Conservation (phyloP, 192 early-diverging fungal genomes). For the Spinellus fusiger region DNA sequence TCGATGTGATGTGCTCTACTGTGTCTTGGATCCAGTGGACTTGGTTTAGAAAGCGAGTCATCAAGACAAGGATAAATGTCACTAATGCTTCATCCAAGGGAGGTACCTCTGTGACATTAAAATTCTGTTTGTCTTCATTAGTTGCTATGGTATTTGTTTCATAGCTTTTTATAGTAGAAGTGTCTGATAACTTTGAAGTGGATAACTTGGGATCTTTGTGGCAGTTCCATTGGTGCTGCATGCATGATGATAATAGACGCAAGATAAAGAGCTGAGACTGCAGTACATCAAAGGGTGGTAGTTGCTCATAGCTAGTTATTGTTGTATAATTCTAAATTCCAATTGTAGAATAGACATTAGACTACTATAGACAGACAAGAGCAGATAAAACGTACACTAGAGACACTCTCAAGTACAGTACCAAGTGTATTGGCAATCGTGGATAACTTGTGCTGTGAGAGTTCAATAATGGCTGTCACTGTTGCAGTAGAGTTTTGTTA, state of each 20-base stretch:
- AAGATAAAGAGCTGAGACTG: conserved; percentile 86
- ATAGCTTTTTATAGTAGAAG: not conserved
- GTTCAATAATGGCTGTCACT: conserved; percentile 63
- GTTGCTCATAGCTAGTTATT: conserved; percentile 30
- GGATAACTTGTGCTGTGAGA: conserved; percentile 63
- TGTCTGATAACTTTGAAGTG: too few species aligned
- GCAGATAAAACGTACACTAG: conserved; percentile 39
- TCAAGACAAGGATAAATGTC: conserved; percentile 10
- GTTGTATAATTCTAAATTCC: not conserved
- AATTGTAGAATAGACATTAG: not conserved
- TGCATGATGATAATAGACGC: conserved; percentile 73
- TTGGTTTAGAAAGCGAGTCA: conserved; percentile 8
- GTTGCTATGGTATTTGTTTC: conserved; percentile 16
- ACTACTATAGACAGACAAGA: not conserved
- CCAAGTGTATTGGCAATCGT: conserved; percentile 61
- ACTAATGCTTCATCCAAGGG: conserved; percentile 61
- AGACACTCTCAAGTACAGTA: conserved; percentile 65
- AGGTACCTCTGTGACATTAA: conserved; percentile 33
- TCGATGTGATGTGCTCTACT: conserved; percentile 1
- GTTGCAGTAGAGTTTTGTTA: conserved; percentile 6
- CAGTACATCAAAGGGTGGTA: conserved; percentile 49
- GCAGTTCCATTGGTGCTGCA: conserved; percentile 78
- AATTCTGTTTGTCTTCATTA: conserved; percentile 22
- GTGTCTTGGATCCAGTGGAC: conserved; percentile 8
- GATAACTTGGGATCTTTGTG: conserved; percentile 46